Evolutionary conservation across 306 rosid species (phyloP).

Genomic region (Trifolium subterraneum): DNA sequence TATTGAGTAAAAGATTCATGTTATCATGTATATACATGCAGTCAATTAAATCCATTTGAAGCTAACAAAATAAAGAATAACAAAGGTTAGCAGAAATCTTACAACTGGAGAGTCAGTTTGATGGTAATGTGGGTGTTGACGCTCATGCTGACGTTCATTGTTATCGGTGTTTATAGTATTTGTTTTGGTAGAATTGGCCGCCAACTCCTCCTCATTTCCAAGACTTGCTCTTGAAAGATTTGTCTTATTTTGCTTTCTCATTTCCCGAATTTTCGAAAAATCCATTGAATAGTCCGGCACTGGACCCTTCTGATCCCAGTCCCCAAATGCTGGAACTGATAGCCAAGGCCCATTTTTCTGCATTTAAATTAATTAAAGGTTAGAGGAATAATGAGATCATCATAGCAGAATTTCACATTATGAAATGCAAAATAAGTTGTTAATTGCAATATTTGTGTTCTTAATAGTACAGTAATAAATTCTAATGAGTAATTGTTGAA

Average conservation of each 20-base stretch:
- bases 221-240: constrained; percentile 90
- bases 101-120: constrained; percentile 76
- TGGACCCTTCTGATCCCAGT: constrained; percentile 95
- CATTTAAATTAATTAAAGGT: constrained; percentile 24
- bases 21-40: constrained; percentile 1
- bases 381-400: constrained; percentile 6
- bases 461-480: not conserved
- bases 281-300: constrained; percentile 94
- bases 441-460: not conserved
- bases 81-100: constrained; percentile 54
- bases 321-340: constrained; percentile 97
- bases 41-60: constrained; percentile 6
- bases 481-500: not conserved
- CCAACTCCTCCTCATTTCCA: constrained; percentile 94
- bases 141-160: constrained; percentile 63
- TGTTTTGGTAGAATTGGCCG: constrained; percentile 54
- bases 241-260: constrained; percentile 92
- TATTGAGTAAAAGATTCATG: constrained; percentile 11
- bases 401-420: constrained; percentile 13
- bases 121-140: constrained; percentile 63
- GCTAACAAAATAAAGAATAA: constrained; percentile 32
- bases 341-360: constrained; percentile 92
- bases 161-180: constrained; percentile 43
- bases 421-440: constrained; percentile 6
- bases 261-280: constrained; percentile 95